Percentiles rank a stretch among this genome's conserved stretches.
Conservation (phyloP, 768 basidiomycete genomes). For the Hericium erinaceus region DNA sequence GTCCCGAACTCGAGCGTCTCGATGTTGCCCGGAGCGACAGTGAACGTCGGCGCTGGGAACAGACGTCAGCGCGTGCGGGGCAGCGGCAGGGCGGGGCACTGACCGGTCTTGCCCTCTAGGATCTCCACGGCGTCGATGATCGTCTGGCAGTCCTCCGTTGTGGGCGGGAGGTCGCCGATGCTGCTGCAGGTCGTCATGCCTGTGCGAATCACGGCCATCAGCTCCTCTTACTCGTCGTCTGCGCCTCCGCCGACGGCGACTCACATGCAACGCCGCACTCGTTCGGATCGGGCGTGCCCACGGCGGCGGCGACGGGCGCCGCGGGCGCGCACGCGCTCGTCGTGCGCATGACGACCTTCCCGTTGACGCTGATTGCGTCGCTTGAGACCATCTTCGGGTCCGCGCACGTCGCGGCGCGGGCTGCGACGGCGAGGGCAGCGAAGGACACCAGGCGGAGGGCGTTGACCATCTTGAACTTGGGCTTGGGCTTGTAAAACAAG, state of each 20-base stretch:
- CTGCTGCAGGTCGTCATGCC: background rate
- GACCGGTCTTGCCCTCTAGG: background rate
- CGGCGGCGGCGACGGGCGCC: background rate
- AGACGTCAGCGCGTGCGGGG: background rate
- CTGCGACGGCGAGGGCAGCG: background rate
- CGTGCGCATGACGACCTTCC: background rate
- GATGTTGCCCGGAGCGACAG: background rate
- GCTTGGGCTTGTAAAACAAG: background rate
- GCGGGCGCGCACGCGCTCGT: background rate
- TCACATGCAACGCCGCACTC: background rate
- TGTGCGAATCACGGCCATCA: background rate
- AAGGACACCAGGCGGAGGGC: background rate
- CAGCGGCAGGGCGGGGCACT: background rate
- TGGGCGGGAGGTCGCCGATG: background rate
- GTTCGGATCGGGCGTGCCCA: background rate
- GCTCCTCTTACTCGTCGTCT: background rate
- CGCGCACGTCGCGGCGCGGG: background rate
- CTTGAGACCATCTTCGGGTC: background rate
- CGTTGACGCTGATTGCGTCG: background rate
- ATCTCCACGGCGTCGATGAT: background rate
- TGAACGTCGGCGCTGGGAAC: background rate
- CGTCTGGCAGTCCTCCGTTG: background rate
- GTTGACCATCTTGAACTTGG: background rate
- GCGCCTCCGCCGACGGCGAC: background rate
- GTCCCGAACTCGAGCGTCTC: background rate